Base-by-base conservation (phyloP, 139 green algal genomes). In the Trebouxia sp. region DNA sequence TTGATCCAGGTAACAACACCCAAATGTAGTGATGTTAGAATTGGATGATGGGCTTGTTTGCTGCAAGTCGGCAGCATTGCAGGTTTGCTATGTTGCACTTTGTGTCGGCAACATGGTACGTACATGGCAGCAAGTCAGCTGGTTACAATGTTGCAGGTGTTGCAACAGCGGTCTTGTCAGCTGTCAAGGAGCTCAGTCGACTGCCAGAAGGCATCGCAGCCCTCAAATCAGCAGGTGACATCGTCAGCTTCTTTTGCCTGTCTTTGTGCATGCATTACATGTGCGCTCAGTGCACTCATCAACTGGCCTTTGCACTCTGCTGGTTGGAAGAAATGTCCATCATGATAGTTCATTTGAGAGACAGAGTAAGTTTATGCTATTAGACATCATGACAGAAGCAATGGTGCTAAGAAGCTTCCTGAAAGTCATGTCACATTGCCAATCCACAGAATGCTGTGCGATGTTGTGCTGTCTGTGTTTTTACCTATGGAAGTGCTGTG, bases 81-180 rank as follows among this genome's bases (percentile, higher is more conserved):
- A n/a, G n/a, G n/a, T n/a, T n/a, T n/a, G n/a, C n/a, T n/a, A n/a
- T n/a, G n/a, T n/a, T n/a, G n/a, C n/a, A n/a, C n/a, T n/a, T n/a
- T n/a, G n/a, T n/a, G n/a, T n/a, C n/a, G n/a, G n/a, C n/a, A n/a
- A n/a, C n/a, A n/a, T n/a, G n/a, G n/a, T n/a, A n/a, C n/a, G n/a
- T n/a, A n/a, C n/a, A n/a, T n/a, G n/a, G n/a, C n/a, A n/a, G n/a
- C n/a, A n/a, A n/a, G n/a, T n/a, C n/a, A n/a, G n/a, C n/a, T n/a
- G n/a, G n/a, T n/a, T n/a, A n/a, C n/a, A n/a, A n/a, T n/a, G n/a
- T 39, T 72, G 62, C 62, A 72, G 62, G 32, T 72, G 62, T 72
- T 32, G 62, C 62, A 7, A 43, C 32, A 15, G 62, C 62, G 12
- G 62, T 72, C 11, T 35, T 72, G 32, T 43, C 32, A 45, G 62